Evolutionary conservation across 2,329 filamentous ascomycete genomes (phyloP).

Genomic region (Ceratocystis papillata): DNA sequence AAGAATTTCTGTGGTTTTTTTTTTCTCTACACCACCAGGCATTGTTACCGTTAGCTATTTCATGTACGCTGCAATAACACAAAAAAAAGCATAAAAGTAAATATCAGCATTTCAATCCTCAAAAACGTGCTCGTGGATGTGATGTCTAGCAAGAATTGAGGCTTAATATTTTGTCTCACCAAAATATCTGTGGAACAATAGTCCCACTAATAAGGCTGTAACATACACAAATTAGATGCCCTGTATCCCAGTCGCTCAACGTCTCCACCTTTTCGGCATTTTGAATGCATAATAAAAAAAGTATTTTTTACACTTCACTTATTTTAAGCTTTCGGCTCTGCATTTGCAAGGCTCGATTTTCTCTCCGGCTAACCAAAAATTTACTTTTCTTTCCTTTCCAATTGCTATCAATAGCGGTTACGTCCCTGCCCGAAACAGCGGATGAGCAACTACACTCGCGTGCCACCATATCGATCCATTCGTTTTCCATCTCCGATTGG

Average conservation of each 20-base stretch:
- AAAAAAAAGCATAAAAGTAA: constrained; percentile 6
- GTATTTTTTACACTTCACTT: constrained; percentile 4
- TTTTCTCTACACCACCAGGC: neutral
- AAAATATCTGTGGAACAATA: neutral
- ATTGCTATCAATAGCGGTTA: no score
- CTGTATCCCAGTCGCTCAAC: neutral
- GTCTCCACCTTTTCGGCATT: neutral
- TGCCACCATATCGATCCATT: no score
- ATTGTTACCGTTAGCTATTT: constrained; percentile 9
- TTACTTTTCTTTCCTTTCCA: no score
- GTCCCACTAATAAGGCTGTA: neutral
- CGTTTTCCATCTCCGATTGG: no score
- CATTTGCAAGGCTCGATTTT: neutral
- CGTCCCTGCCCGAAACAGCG: no score
- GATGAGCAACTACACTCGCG: no score
- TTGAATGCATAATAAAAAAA: neutral
- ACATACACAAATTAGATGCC: neutral
- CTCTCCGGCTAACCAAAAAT: neutral
- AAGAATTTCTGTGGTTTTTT: neutral
- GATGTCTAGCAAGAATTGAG: neutral
- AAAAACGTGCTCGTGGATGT: neutral
- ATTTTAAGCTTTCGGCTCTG: neutral
- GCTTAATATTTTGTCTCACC: constrained; percentile 1
- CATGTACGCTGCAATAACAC: neutral
- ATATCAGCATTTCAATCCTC: neutral